Conservation (phyloP, 495 filamentous ascomycete genomes). For the Lasiosphaeria hispida region DNA sequence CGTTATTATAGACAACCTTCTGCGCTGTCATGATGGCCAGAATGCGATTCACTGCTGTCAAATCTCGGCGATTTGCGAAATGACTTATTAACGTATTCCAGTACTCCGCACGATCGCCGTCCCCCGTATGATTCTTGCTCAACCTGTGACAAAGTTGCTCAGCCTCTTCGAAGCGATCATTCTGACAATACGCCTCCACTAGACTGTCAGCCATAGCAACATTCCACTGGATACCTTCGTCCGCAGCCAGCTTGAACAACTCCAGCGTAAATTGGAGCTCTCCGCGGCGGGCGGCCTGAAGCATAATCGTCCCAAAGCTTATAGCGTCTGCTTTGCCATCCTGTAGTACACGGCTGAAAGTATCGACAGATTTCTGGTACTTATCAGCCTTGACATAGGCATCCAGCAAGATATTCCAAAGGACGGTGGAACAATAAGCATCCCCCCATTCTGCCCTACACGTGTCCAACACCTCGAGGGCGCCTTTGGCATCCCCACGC, state of each 20-base stretch:
- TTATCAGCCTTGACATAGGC: constrained; percentile 66
- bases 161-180: constrained; percentile 56
- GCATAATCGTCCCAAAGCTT: constrained; percentile 71
- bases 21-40: constrained; percentile 60
- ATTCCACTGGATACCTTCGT: constrained; percentile 37
- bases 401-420: constrained; percentile 77
- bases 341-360: constrained; percentile 56
- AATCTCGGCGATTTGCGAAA: constrained; percentile 63
- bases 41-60: constrained; percentile 57
- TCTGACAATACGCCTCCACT: constrained; percentile 67
- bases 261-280: constrained; percentile 67
- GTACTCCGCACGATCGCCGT: constrained; percentile 52
- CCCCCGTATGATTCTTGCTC: constrained; percentile 38
- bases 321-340: constrained; percentile 51
- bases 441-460: constrained; percentile 54
- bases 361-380: constrained; percentile 57
- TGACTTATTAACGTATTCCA: constrained; percentile 77
- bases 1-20: constrained; percentile 58
- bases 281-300: constrained; percentile 65
- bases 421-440: constrained; percentile 45
- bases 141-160: constrained; percentile 53
- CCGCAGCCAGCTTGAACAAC: constrained; percentile 57
- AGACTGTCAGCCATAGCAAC: constrained; percentile 59
- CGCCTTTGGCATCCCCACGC: constrained; percentile 57
- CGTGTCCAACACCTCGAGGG: constrained; percentile 57